These are phyloP conservation scores for Aspergillus terreus DNA, from an alignment of 2,329 filamentous ascomycete genomes.

Conservation along the genomic window DNA sequence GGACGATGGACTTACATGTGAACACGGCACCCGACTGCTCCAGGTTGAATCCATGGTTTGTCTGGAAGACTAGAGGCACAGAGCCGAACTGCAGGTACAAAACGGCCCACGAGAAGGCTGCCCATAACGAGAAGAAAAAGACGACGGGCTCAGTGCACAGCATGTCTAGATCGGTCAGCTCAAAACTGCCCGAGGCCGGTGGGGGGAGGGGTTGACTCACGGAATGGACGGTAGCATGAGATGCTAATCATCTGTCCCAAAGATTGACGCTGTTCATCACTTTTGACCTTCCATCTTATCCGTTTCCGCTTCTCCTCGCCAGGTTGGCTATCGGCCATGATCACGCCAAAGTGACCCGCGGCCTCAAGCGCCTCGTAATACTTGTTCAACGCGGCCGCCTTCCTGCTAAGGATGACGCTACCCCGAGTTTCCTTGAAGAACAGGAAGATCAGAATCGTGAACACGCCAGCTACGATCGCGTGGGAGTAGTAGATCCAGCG, in stretches of 20 bases:
- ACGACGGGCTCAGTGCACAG: conserved; percentile 62
- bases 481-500: conserved; percentile 90
- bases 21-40: conserved; percentile 71
- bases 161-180: conserved; percentile 39
- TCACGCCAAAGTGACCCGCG: conserved; percentile 56
- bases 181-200: no score
- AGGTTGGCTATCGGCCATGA: conserved; percentile 36
- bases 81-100: conserved; percentile 81
- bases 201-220: conserved; percentile 28
- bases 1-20: conserved; percentile 32
- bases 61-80: conserved; percentile 71
- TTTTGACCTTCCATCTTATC: conserved; percentile 74
- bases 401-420: conserved; percentile 72
- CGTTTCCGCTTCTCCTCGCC: conserved; percentile 43
- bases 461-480: conserved; percentile 61
- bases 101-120: conserved; percentile 83
- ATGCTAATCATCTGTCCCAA: conserved; percentile 67
- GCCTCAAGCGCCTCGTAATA: conserved; percentile 75
- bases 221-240: conserved; percentile 74
- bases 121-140: conserved; percentile 78
- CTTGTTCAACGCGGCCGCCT: conserved; percentile 67
- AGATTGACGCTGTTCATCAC: conserved; percentile 71
- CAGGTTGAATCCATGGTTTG: conserved; percentile 64
- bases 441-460: conserved; percentile 62
- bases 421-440: conserved; percentile 81